A percentile compares a stretch with the other conserved stretches of the same genome.
These are phyloP conservation scores for Aspergillus sp. DNA, from an alignment of 2,329 filamentous ascomycete species.

Conservation along the genomic window DNA sequence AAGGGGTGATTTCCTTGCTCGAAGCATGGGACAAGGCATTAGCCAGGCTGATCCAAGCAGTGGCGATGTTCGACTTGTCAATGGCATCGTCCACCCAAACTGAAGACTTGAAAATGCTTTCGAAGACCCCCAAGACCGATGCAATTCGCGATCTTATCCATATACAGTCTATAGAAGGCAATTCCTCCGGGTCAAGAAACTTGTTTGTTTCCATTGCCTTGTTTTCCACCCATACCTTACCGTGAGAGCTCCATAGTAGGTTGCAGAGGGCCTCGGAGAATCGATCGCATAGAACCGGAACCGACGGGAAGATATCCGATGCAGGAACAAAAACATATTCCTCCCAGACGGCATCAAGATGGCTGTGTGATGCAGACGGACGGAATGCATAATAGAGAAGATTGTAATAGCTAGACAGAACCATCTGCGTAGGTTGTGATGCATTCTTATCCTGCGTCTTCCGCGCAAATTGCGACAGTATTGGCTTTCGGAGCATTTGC, in stretches of 20 bases:
- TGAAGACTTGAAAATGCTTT: constrained; percentile 43
- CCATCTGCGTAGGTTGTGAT: constrained; percentile 44
- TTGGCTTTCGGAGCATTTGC: constrained; percentile 58
- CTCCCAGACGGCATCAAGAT: constrained; percentile 72
- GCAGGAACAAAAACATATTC: constrained; percentile 60
- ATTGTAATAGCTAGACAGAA: constrained; percentile 66
- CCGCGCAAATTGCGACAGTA: constrained; percentile 59
- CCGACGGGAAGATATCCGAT: constrained; percentile 43
- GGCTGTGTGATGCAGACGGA: constrained; percentile 55
- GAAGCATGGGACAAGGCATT: constrained; percentile 52
- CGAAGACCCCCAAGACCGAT: constrained; percentile 55
- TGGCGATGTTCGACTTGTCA: constrained; percentile 38
- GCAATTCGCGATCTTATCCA: constrained; percentile 70
- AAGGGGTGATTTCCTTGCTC: constrained; percentile 83
- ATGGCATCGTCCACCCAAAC: constrained; percentile 40
- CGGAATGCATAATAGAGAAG: constrained; percentile 75
- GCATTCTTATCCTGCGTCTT: constrained; percentile 45
- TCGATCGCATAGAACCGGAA: constrained; percentile 46
- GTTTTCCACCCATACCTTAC: constrained; percentile 63
- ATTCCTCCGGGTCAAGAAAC: constrained; percentile 58
- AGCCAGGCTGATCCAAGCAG: constrained; percentile 53
- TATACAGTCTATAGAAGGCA: constrained; percentile 74
- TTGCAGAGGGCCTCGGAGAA: constrained; percentile 63
- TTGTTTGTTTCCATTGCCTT: constrained; percentile 54
- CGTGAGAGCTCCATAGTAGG: constrained; percentile 45